A percentile compares a stretch with the other conserved stretches of the same genome.
Evolutionary conservation across 2,329 filamentous ascomycete species (phyloP).

Genomic region (Sporothrix curviconia): DNA sequence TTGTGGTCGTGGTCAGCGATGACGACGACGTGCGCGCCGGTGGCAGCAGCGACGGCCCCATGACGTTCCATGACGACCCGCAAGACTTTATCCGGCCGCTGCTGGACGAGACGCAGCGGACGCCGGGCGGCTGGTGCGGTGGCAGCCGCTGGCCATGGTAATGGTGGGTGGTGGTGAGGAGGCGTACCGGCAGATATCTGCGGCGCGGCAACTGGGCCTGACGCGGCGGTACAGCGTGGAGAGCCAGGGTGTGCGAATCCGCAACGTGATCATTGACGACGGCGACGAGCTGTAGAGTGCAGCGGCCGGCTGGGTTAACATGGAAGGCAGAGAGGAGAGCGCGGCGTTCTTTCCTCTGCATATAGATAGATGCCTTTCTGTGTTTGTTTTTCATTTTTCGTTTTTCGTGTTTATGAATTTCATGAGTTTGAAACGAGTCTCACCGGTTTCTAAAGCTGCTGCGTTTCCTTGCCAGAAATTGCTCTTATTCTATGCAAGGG

Average conservation of each 20-base stretch:
- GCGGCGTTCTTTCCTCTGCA: too few relatives aligned
- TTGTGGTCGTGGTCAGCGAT: conserved; percentile 71
- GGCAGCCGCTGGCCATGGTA: conserved; percentile 71
- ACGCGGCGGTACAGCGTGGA: conserved; percentile 72
- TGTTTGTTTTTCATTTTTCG: too few relatives aligned
- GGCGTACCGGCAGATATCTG: conserved; percentile 56
- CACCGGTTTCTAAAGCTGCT: too few relatives aligned
- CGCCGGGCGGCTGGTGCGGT: conserved; percentile 58
- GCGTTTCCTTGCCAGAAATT: too few relatives aligned
- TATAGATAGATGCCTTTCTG: too few relatives aligned
- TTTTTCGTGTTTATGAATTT: too few relatives aligned
- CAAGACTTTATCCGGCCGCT: conserved; percentile 50
- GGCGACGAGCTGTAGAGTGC: conserved; percentile 20
- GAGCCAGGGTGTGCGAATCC: conserved; percentile 72
- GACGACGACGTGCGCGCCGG: conserved; percentile 35
- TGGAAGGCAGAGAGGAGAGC: neutral
- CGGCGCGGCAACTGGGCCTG: conserved; percentile 64
- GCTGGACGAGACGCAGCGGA: conserved; percentile 67
- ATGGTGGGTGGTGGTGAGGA: conserved; percentile 69
- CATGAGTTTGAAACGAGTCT: too few relatives aligned
- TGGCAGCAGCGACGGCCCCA: conserved; percentile 17
- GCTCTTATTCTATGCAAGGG: too few relatives aligned
- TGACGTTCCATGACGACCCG: conserved; percentile 26
- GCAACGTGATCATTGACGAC: conserved; percentile 63
- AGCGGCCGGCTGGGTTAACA: neutral